Conservation (phyloP, 2,329 filamentous ascomycete genomes). For the Cadophora luteo-olivacea region DNA sequence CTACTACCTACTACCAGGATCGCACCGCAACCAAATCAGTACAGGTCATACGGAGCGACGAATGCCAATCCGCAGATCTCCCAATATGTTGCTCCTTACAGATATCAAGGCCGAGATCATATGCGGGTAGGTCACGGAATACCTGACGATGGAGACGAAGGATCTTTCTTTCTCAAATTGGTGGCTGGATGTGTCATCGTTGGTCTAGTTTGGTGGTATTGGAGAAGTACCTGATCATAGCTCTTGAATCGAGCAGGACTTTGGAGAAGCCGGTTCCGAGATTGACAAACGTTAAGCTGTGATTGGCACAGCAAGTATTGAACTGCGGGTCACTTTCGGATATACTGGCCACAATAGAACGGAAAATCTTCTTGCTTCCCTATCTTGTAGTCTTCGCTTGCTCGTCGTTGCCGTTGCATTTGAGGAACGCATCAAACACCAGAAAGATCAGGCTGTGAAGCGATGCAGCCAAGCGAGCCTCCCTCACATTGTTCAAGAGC, state of each 20-base stretch:
- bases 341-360: too few species aligned
- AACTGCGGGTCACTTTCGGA: too few species aligned
- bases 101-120: neutral
- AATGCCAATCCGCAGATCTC: neutral
- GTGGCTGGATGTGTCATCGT: neutral
- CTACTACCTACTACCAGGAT: neutral
- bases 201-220: neutral
- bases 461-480: too few species aligned
- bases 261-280: too few species aligned
- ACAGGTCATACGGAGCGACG: neutral
- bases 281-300: too few species aligned
- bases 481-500: too few species aligned
- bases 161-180: neutral
- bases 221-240: neutral
- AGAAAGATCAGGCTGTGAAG: too few species aligned
- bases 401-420: too few species aligned
- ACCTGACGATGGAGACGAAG: neutral
- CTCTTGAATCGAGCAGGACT: neutral
- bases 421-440: too few species aligned
- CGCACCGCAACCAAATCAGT: neutral
- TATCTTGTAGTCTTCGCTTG: too few species aligned
- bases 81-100: neutral
- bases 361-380: too few species aligned
- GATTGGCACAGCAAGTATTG: too few species aligned
- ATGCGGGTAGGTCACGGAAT: neutral